A percentile compares a stretch with the other conserved stretches of the same genome.
These are phyloP conservation scores for Microglena sp. DNA, from an alignment of 139 green algal species.

Conservation along the genomic window DNA sequence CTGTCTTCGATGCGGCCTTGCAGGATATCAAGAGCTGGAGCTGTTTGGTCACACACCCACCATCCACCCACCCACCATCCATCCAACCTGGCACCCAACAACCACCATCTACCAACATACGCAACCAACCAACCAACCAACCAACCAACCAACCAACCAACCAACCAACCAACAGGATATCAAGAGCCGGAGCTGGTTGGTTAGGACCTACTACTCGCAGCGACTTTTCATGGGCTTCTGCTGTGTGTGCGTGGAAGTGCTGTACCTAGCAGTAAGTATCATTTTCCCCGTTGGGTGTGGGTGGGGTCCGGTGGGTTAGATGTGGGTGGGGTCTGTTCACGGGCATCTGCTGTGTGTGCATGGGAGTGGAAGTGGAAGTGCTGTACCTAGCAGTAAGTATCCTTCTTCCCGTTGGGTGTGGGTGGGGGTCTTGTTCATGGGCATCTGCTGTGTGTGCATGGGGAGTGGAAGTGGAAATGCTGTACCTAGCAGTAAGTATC, in stretches of 20 bases:
- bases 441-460: slow-evolving; percentile 94
- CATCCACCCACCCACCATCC: too few species aligned
- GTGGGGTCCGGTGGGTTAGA: too few species aligned
- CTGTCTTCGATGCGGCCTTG: too few species aligned
- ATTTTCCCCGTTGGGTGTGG: too few species aligned
- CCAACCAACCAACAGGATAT: too few species aligned
- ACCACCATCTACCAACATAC: not conserved
- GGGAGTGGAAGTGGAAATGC: slow-evolving; percentile 72
- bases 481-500: slow-evolving; percentile 49
- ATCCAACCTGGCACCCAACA: not conserved
- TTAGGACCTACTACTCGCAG: slow-evolving; percentile 82
- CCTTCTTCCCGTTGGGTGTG: too few species aligned
- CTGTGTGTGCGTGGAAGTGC: slow-evolving; percentile 78
- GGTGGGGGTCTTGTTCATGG: slow-evolving; percentile 99
- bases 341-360: slow-evolving; percentile 88
- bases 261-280: slow-evolving; percentile 49
- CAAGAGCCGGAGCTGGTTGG: slow-evolving; percentile 48
- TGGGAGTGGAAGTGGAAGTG: too few species aligned
- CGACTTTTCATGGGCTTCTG: slow-evolving; percentile 95
- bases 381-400: slow-evolving; percentile 48
- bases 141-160: too few species aligned
- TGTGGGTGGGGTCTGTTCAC: too few species aligned
- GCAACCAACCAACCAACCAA: too few species aligned
- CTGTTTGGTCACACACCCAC: too few species aligned
- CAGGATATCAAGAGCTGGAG: slow-evolving; percentile 10